phyloP scores from a whole-genome alignment of 139 green algal genomes.

The Volvox africanus region DNA sequence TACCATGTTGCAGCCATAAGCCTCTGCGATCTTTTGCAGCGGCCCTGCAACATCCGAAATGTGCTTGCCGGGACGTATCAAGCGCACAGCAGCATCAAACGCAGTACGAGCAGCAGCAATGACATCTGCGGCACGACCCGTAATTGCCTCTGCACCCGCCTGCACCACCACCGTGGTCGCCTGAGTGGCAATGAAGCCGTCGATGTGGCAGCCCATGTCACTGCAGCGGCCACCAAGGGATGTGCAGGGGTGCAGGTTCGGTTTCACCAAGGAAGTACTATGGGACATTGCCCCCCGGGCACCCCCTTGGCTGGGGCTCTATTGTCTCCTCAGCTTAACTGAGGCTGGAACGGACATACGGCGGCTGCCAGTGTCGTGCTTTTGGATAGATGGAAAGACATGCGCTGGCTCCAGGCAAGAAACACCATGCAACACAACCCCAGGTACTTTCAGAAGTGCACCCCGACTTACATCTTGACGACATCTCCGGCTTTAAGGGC shows the following conservation, averaged over 20 bases:
- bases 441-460: too few species aligned
- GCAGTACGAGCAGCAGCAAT: conserved; percentile 84
- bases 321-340: too few species aligned
- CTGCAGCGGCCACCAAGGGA: conserved; percentile 55
- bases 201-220: conserved; percentile 96
- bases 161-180: conserved; percentile 86
- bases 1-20: conserved; percentile 92
- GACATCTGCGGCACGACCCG: conserved; percentile 87
- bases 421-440: too few species aligned
- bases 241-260: too few species aligned
- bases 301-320: too few species aligned
- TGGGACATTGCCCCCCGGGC: too few species aligned
- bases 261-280: too few species aligned
- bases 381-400: too few species aligned
- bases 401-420: too few species aligned
- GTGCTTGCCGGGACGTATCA: conserved; percentile 89
- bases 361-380: too few species aligned
- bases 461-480: conserved; percentile 90
- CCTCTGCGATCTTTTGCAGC: conserved; percentile 85
- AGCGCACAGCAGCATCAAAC: conserved; percentile 90
- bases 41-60: conserved; percentile 80
- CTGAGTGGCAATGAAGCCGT: conserved; percentile 94
- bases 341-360: too few species aligned
- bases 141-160: conserved; percentile 67
- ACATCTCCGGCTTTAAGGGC: conserved; percentile 89